Conservation (phyloP, 2,329 filamentous ascomycete genomes). For the Calonectria pseudoturangicola region DNA sequence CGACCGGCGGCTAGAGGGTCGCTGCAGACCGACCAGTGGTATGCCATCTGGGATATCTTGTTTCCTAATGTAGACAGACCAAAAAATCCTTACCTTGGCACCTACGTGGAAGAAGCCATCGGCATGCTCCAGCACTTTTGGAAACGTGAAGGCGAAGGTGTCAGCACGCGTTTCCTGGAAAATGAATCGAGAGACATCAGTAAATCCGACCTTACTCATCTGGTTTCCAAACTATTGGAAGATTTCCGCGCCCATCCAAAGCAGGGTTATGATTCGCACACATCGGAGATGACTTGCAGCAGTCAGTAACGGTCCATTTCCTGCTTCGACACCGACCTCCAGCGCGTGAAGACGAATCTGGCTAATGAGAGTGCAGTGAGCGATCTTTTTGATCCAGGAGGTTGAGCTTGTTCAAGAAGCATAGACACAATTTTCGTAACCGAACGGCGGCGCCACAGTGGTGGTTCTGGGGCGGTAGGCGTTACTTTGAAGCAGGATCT, state of each 20-base stretch:
- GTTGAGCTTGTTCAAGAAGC: background rate
- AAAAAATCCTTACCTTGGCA: constrained; percentile 1
- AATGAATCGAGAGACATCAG: background rate
- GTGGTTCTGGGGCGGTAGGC: background rate
- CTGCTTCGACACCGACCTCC: background rate
- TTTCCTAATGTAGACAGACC: background rate
- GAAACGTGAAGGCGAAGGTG: background rate
- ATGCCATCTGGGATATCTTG: constrained; percentile 9
- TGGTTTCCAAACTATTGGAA: constrained; percentile 6
- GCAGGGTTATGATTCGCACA: background rate
- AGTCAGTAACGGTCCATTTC: background rate
- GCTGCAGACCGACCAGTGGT: background rate
- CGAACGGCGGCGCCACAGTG: background rate
- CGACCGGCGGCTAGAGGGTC: background rate
- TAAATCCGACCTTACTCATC: background rate
- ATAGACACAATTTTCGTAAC: background rate
- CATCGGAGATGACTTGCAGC: background rate
- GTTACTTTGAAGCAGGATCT: too few relatives aligned
- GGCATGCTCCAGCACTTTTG: constrained; percentile 16
- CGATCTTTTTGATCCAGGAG: background rate
- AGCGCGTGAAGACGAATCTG: background rate
- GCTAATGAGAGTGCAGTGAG: background rate
- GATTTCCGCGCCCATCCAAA: background rate
- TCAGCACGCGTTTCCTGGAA: background rate
- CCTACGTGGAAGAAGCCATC: background rate